Evolutionary conservation across 2,329 filamentous ascomycete species (phyloP).

Genomic region (Pseudogymnoascus sp.): DNA sequence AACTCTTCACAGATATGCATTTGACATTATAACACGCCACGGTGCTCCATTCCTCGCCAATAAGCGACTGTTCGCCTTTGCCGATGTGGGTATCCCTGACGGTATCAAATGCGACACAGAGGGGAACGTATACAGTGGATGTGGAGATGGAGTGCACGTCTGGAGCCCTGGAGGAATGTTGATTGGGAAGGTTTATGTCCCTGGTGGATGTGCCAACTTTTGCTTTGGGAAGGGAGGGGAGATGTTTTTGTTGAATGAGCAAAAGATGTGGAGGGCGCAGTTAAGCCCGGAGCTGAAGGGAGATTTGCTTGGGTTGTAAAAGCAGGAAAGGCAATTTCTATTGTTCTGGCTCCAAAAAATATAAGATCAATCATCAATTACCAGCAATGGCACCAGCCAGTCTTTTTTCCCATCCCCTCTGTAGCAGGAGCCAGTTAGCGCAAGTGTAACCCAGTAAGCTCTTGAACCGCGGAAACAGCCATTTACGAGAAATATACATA

Average conservation of each 20-base stretch:
- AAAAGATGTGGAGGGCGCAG: slow-evolving; percentile 20
- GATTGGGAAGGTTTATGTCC: slow-evolving; percentile 39
- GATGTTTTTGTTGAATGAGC: slow-evolving; percentile 23
- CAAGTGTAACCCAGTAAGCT: neutral
- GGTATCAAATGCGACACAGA: slow-evolving; percentile 46
- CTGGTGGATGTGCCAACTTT: slow-evolving; percentile 23
- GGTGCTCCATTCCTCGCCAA: slow-evolving; percentile 19
- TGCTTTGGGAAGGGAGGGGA: slow-evolving; percentile 24
- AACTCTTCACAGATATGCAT: slow-evolving; percentile 17
- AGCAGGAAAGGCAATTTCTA: neutral
- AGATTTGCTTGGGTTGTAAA: slow-evolving; percentile 15
- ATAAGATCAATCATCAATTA: neutral
- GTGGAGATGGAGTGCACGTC: slow-evolving; percentile 45
- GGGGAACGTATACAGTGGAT: slow-evolving; percentile 48
- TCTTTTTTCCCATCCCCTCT: neutral
- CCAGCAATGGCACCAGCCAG: neutral
- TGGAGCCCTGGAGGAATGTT: slow-evolving; percentile 41
- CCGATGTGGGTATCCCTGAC: slow-evolving; percentile 46
- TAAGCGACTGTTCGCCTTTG: slow-evolving; percentile 44
- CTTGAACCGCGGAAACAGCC: neutral
- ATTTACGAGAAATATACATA: too few relatives aligned
- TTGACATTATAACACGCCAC: slow-evolving; percentile 14
- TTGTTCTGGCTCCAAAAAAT: neutral
- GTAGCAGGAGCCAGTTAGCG: neutral
- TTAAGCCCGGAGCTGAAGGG: slow-evolving; percentile 15